phyloP scores from a whole-genome alignment of 192 early-diverging fungal genomes.

The Linnemannia elongata region DNA sequence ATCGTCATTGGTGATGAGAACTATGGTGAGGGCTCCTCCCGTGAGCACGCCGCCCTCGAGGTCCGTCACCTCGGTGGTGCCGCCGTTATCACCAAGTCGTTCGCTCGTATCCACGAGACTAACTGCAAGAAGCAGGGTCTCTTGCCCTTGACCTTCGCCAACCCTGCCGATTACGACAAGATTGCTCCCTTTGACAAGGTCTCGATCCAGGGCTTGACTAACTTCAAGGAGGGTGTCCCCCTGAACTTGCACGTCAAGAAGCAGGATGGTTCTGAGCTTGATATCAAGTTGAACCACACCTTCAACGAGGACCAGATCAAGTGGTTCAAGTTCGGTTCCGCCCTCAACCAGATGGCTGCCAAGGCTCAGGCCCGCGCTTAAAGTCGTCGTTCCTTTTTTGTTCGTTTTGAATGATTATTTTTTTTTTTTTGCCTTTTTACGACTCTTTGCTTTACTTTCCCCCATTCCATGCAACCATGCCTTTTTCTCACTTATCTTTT shows the following conservation, averaged over 20 bases:
- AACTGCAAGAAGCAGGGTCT: slow-evolving; percentile 99
- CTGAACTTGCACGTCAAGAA: slow-evolving; percentile 90
- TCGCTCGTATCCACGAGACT: slow-evolving; percentile 99
- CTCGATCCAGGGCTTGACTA: slow-evolving; percentile 88
- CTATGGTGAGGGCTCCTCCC: slow-evolving; percentile 99
- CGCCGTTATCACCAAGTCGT: slow-evolving; percentile 95
- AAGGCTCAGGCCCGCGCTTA: slow-evolving; percentile 58
- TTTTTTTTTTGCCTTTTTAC: not conserved
- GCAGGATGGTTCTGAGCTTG: slow-evolving; percentile 78
- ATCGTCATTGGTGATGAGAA: slow-evolving; percentile 99
- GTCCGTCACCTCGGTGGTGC: slow-evolving; percentile 95
- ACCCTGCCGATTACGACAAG: slow-evolving; percentile 95
- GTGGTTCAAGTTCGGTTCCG: slow-evolving; percentile 98
- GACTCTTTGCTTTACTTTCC: not conserved
- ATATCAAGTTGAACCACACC: slow-evolving; percentile 94
- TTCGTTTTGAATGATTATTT: not conserved
- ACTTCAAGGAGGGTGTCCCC: slow-evolving; percentile 85
- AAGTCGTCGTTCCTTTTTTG: not conserved
- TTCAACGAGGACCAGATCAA: slow-evolving; percentile 99
- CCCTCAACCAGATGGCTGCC: slow-evolving; percentile 86
- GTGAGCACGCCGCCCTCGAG: slow-evolving; percentile 98
- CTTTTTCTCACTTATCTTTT: not conserved
- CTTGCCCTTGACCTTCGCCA: slow-evolving; percentile 94
- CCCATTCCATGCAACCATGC: not conserved
- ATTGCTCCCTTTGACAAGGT: slow-evolving; percentile 89